Base-by-base conservation (phyloP, 345 rosid genomes). In the Eucalyptus decipiens region DNA sequence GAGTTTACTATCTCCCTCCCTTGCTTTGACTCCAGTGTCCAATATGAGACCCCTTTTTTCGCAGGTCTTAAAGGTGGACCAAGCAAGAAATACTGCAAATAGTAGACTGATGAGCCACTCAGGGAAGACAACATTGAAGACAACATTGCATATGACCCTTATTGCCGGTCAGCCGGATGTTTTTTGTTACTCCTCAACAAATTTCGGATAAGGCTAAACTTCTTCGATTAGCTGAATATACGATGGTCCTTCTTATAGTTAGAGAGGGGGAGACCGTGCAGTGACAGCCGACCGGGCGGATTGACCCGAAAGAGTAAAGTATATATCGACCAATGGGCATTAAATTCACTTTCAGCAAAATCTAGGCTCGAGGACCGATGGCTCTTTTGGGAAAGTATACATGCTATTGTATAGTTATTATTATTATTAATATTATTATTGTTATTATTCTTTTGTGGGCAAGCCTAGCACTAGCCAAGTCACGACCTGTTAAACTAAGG, bases 61-160 rank as follows among this genome's bases (percentile, higher is more conserved):
- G 85, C 98, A 95, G 4, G 99, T 97, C 92, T 94, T 95, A 34
- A 94, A 90, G 49, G 98, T 95, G 67, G 96, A 95, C 96, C 97
- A 96, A 69, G 94, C 95, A 18, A 97, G 95, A 85, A 97, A 96
- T 87, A 92, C 88, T 7, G 95, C 97, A 54, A 95, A 96, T 83
- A 94, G 90, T 72, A 92, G 24, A 28, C 96, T 97, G 90, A 97
- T 94, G 37, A 96, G 92, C 98, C 99, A 97, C 86, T 96, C 98
- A 3, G 98, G 98, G 86, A 97, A 94, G 76, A 95, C 92, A 49
- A 89, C 91, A 62, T 97, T 94, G 92, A 97, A 94, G 67, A 95
- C 92, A 49, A 91, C 91, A 62, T 97, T 96, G 92, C 97, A 95
- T 42, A 95, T 93, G 1, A 97, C 97, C 19, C 98, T 52, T 52